phyloP scores from a whole-genome alignment of 2,329 filamentous ascomycete species.

The Pestalotiopsis sp. region DNA sequence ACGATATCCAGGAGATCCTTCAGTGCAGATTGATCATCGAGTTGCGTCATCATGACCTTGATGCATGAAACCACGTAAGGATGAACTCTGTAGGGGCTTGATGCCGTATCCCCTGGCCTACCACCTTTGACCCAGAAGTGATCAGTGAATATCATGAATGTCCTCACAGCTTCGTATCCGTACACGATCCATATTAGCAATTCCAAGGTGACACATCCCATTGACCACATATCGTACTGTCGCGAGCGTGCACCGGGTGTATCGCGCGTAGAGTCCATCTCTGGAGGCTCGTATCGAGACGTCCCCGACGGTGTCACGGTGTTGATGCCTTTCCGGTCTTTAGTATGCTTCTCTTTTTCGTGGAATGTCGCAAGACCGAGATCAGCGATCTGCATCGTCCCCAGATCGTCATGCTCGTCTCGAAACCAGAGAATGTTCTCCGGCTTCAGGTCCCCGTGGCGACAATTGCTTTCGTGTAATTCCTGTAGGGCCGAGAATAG shows the following conservation, averaged over 20 bases:
- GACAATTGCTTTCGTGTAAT: constrained; percentile 3
- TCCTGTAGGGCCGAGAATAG: neutral
- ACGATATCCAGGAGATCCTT: neutral
- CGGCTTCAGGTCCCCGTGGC: constrained; percentile 20
- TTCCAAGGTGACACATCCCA: constrained; percentile 2
- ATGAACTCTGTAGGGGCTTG: neutral
- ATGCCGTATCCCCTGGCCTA: neutral
- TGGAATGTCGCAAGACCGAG: constrained; percentile 19
- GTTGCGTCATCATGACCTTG: neutral
- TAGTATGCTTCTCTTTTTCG: neutral
- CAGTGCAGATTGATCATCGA: neutral
- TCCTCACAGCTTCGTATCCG: neutral
- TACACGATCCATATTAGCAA: neutral
- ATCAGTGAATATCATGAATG: neutral
- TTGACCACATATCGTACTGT: constrained; percentile 2
- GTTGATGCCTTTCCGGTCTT: neutral
- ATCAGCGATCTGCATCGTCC: constrained; percentile 17
- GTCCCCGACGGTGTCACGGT: neutral
- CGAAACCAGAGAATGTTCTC: constrained; percentile 17
- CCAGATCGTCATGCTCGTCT: neutral
- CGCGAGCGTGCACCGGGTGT: neutral
- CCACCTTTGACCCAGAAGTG: neutral
- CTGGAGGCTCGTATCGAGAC: neutral
- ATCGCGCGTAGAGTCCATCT: neutral
- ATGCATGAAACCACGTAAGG: neutral